Base-by-base conservation (phyloP, 2,329 filamentous ascomycete species). In the Drechslerella dactyloides region DNA sequence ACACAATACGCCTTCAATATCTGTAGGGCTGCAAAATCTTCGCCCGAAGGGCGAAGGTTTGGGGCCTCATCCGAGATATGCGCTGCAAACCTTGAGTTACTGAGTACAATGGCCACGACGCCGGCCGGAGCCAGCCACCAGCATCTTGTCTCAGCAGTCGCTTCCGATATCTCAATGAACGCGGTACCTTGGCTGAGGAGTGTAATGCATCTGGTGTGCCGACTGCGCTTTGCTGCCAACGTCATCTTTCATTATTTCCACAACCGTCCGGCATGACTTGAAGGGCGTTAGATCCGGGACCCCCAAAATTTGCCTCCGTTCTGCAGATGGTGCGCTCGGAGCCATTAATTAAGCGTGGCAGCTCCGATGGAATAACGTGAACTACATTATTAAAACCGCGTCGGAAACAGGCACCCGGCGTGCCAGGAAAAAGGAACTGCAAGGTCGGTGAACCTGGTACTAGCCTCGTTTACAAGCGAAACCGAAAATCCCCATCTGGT, bases 401-500 rank as follows among this genome's bases (percentile, higher is more conserved):
- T 70, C 66, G 66, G 66, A 60, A 64, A 60, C 66, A 64, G 59
- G 59, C 66, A 70, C 59, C 66, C 66, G 66, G 59, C 54, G 23
- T 48, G 53, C 58, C 50, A 62, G 54, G 53, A 70, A 70, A 63
- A 63, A 70, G 53, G 58, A 69, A 69, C 51, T 53, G 33, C 59
- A 52, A 55, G 63, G 52, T 70, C 59, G 53, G 51, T 55, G 58
- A 70, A 70, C 66, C 66, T 70, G 66, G 66, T 70, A 59, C 58
- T 33, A 33, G 27, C 8, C 59, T 55, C 58, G 66, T 70, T 70
- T 63, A 58, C 51, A 63, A 70, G 66, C 66, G 66, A 70, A 55
- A 56, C 51, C 42, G 56, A 70, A 70, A 70, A 70, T 70, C 66
- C 66, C 66, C 66, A 70, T 70, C 66, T 63, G 58, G 59, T 54